A percentile compares a stretch with the other conserved stretches of the same genome.
These are phyloP conservation scores for Boeremia exigua DNA, from an alignment of 2,329 filamentous ascomycete species.

Conservation along the genomic window DNA sequence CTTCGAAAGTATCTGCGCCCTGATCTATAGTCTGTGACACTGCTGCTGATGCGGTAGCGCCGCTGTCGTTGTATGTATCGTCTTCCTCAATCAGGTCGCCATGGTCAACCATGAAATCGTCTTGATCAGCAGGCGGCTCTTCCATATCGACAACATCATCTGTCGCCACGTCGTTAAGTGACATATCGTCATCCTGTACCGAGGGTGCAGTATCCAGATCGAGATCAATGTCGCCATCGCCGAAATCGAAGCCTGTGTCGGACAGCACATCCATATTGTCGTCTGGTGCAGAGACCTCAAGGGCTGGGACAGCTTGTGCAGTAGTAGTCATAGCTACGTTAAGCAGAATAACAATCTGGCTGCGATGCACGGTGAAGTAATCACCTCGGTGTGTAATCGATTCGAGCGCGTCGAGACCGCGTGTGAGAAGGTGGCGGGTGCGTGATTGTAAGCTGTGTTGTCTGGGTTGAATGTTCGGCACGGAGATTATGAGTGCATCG, in stretches of 20 bases:
- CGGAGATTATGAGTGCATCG: constrained; percentile 6
- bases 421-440: neutral
- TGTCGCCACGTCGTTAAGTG: constrained; percentile 59
- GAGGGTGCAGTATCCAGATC: constrained; percentile 51
- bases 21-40: constrained; percentile 11
- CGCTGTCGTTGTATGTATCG: constrained; percentile 23
- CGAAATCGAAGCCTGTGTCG: constrained; percentile 52
- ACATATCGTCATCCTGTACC: constrained; percentile 56
- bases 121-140: constrained; percentile 28
- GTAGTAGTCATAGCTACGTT: constrained; percentile 30
- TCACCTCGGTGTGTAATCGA: constrained; percentile 12
- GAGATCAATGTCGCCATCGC: constrained; percentile 66
- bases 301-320: constrained; percentile 25
- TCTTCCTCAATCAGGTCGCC: constrained; percentile 42
- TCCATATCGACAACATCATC: constrained; percentile 31
- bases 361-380: neutral
- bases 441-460: neutral
- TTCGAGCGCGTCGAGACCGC: constrained; percentile 26
- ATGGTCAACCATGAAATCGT: constrained; percentile 48
- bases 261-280: constrained; percentile 65
- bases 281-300: constrained; percentile 48
- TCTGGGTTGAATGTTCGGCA: neutral
- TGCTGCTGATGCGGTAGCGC: neutral
- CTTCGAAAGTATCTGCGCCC: constrained; percentile 1
- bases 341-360: neutral